These are phyloP conservation scores for Mrakia gelida DNA, from an alignment of 768 basidiomycete genomes.

Conservation along the genomic window DNA sequence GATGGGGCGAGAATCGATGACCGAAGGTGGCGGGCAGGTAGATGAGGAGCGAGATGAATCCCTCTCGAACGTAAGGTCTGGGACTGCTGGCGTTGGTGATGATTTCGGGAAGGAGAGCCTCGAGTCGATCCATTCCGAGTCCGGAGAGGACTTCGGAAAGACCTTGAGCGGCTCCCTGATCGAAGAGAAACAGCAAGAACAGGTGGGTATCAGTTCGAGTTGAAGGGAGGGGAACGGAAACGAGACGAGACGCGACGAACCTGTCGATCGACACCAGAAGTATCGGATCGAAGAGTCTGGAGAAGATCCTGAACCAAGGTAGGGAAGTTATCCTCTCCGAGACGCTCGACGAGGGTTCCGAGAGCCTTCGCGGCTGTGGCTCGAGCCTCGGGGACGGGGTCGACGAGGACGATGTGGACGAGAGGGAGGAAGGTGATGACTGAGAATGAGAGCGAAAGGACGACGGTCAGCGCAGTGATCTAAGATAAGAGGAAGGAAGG, in stretches of 20 bases:
- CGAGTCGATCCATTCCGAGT: slow-evolving; percentile 94
- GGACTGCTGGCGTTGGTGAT: slow-evolving; percentile 86
- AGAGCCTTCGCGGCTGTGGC: slow-evolving; percentile 95
- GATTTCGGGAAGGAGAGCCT: slow-evolving; percentile 86
- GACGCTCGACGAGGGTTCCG: slow-evolving; percentile 90
- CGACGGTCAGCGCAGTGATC: not conserved
- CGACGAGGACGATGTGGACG: slow-evolving; percentile 86
- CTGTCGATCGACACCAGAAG: slow-evolving; percentile 91
- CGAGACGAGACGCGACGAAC: no score
- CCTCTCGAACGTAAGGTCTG: slow-evolving; percentile 85
- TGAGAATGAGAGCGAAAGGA: not conserved
- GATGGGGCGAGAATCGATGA: slow-evolving; percentile 89
- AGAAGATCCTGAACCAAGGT: slow-evolving; percentile 86
- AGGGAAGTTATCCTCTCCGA: slow-evolving; percentile 93
- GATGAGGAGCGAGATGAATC: slow-evolving; percentile 96
- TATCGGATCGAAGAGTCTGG: slow-evolving; percentile 82
- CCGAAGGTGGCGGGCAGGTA: slow-evolving; percentile 95
- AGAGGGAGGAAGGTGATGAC: slow-evolving; percentile 79
- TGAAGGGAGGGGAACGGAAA: not conserved
- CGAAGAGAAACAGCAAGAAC: no score
- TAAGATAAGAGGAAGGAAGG: not conserved
- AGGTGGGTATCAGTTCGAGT: not conserved
- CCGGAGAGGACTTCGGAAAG: slow-evolving; percentile 91
- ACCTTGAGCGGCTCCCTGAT: slow-evolving; percentile 84
- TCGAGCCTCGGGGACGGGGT: slow-evolving; percentile 95